Base-by-base conservation (phyloP, 331 rosid species). In the Quercus phellos region DNA sequence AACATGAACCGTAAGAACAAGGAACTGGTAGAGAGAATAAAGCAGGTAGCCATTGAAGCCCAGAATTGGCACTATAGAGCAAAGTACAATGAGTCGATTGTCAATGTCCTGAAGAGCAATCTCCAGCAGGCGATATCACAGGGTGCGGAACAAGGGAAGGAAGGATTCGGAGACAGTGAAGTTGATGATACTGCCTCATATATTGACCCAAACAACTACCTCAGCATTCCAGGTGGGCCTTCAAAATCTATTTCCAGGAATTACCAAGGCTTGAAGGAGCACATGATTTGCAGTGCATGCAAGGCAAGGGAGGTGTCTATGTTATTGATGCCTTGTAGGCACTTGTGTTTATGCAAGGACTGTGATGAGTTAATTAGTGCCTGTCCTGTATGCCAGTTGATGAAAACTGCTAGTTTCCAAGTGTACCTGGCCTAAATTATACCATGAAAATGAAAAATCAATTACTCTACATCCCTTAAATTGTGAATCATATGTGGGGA, bases 131-230 rank as follows among this genome's bases (percentile, higher is more conserved):
- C 90, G 18, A 90, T 92, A 70, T 92, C 97, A 11, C 90, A 90
- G 74, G 96, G 98, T 51, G 96, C 79, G 11, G 97, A 94, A 42
- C 93, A 89, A 71, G 96, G 88, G 60, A 94, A 92, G 85, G 98
- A 94, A 87, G 98, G 98, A 38, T 94, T 89, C 55, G 97, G 98
- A 80, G 98, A 94, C 79, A 94, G 92, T 55, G 98, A 94, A 84
- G 86, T 79, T 64, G 98, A 94, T 68, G 97, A 94, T 60, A 86
- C 92, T 10, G 89, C 90, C 55, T 92, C 97, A 1, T 80, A 82
- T 78, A 77, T 90, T 1, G 89, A 90, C 77, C 93, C 94, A 2
- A 90, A 83, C 63, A 90, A 90, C 89, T 77, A 84, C 79, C 73
- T 88, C 29, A 78, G 81, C 50, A 46, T 87, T 73, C 84, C 88